Conservation (phyloP, 768 basidiomycete genomes). For the Tulasnella sp. region DNA sequence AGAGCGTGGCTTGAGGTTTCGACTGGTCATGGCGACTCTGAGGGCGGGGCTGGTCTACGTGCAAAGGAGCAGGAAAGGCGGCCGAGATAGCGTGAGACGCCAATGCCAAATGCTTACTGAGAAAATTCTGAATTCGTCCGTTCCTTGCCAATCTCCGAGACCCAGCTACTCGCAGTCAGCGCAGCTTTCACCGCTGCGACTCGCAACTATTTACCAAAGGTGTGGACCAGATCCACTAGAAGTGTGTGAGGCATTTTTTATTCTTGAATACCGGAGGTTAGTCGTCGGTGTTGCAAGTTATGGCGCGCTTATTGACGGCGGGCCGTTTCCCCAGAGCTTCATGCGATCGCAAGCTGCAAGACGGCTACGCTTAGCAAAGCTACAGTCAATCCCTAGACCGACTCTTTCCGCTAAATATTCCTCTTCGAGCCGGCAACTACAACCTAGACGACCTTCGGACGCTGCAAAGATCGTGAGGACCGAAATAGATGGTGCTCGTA, state of each 20-base stretch:
- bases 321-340: not conserved
- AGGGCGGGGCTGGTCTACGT: not conserved
- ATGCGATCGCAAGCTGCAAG: slow-evolving; percentile 13
- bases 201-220: not conserved
- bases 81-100: slow-evolving; percentile 20
- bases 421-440: not conserved
- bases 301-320: not conserved
- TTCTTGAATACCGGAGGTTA: not conserved
- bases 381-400: not conserved
- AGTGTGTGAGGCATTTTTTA: not conserved
- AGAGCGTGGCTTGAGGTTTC: slow-evolving; percentile 20
- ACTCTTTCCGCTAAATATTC: not conserved
- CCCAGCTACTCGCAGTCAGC: slow-evolving; percentile 6
- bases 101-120: slow-evolving; percentile 10
- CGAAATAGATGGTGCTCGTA: not conserved
- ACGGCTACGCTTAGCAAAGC: not conserved
- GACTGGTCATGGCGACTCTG: slow-evolving; percentile 5
- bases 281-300: not conserved
- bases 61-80: not conserved
- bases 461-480: not conserved
- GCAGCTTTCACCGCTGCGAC: not conserved
- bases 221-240: not conserved
- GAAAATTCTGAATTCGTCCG: slow-evolving; percentile 19
- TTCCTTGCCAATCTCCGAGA: not conserved
- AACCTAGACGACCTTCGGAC: not conserved